Conservation (phyloP, 768 basidiomycete species). For the Termitomyces sp. region DNA sequence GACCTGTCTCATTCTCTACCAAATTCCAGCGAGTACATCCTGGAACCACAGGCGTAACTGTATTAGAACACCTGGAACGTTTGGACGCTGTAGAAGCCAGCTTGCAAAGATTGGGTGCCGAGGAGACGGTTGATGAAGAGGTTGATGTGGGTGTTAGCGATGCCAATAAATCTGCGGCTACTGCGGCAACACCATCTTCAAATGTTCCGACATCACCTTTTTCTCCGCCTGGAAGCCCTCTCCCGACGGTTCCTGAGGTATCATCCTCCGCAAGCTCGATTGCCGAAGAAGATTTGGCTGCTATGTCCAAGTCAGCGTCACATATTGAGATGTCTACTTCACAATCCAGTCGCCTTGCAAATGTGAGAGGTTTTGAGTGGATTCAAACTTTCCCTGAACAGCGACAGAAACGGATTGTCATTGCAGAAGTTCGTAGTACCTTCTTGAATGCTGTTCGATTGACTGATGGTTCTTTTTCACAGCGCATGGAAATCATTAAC, state of each 20-base stretch:
- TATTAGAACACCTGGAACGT: constrained; percentile 81
- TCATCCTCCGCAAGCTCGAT: constrained; percentile 48
- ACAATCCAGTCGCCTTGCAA: constrained; percentile 28
- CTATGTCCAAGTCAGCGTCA: constrained; percentile 73
- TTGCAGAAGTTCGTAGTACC: constrained; percentile 54
- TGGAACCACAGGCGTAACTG: constrained; percentile 80
- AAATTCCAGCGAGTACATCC: constrained; percentile 82
- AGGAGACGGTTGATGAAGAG: constrained; percentile 41
- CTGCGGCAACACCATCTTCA: constrained; percentile 21
- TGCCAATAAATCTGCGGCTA: constrained; percentile 18
- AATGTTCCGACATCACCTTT: constrained; percentile 36
- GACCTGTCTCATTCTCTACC: constrained; percentile 80
- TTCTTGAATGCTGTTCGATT: not conserved
- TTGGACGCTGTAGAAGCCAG: constrained; percentile 80
- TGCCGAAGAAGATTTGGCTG: constrained; percentile 64
- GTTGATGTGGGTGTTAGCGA: constrained; percentile 60
- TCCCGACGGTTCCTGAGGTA: constrained; percentile 53
- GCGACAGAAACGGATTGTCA: constrained; percentile 49
- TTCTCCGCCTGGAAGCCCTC: constrained; percentile 55
- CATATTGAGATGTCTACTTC: constrained; percentile 51
- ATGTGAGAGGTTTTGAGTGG: constrained; percentile 39
- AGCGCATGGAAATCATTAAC: constrained; percentile 74
- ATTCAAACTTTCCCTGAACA: constrained; percentile 30
- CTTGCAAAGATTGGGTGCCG: constrained; percentile 64
- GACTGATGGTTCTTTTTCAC: not conserved